Evolutionary conservation across 148 eudicot species (phyloP), one percentile per base, ranked within the genome.

Genomic region (Rhododendron molle): DNA sequence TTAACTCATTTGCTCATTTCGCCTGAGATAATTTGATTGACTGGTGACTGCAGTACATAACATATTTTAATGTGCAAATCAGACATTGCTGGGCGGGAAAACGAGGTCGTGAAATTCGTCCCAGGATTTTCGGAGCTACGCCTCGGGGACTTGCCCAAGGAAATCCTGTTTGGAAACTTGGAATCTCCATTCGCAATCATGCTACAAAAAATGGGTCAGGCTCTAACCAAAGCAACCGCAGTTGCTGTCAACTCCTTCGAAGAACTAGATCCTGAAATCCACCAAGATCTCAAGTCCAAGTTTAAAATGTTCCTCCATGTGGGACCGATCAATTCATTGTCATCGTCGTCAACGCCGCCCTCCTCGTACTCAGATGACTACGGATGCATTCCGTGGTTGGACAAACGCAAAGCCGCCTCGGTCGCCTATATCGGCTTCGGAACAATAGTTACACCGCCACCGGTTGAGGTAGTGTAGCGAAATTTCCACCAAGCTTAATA

Each of bases 391-490:
- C 54, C 89, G 3, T 94, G 93, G 94, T 77, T 94, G 32, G 92
- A 92, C 49, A 86, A 54, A 5, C 91, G 88, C 1, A 82, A 58
- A 3, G 46, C 87, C 10, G 58, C 52, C 0, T 91, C 92, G 0
- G 94, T 93, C 0, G 92, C 90, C 0, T 95, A 95, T 72, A 88
- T 95, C 11, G 90, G 91, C 83, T 94, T 94, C 30, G 98, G 98
- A 6, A 90, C 93, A 1, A 84, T 89, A 0, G 83, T 83, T 0
- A 60, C 84, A 34, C 91, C 88, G 7, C 87, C 92, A 1, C 88
- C 90, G 0, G 58, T 86, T 13, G 93, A 92, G 87, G 78, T 73
- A 73, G 7, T 36, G 20, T 12, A 12, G 16, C 28, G 13, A 26
- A 28, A 30, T 71, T 4, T n/a, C 16, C 20, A 34, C 78, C 5